Conservation (phyloP, 495 filamentous ascomycete genomes). For the Neurospora sp. region DNA sequence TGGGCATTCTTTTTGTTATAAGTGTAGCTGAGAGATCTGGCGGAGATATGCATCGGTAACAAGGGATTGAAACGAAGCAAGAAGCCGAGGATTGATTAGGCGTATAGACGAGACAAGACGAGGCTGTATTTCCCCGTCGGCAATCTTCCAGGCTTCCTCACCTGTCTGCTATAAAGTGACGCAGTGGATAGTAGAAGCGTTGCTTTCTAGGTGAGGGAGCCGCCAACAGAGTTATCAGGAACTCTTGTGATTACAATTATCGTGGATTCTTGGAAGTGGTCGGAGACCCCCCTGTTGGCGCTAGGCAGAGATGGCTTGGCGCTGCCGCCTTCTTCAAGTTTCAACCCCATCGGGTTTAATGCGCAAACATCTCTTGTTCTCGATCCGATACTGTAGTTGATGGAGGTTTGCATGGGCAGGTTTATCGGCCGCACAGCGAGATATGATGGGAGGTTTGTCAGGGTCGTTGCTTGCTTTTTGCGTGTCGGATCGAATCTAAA, state of each 20-base stretch:
- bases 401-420: no score
- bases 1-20: neutral
- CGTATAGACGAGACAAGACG: neutral
- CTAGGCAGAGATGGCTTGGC: neutral
- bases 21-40: neutral
- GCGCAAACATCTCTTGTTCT: neutral
- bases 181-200: neutral
- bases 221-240: neutral
- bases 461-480: neutral
- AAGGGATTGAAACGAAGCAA: neutral
- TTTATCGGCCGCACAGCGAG: no score
- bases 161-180: neutral
- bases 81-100: neutral
- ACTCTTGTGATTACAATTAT: neutral
- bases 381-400: neutral
- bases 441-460: neutral
- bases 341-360: neutral
- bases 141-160: neutral
- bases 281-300: neutral
- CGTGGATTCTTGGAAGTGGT: neutral
- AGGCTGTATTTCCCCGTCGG: neutral
- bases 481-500: neutral
- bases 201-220: neutral
- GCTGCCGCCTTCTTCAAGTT: neutral
- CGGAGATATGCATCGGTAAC: neutral